Evolutionary conservation across 1,284 basidiomycete genomes (phyloP).

Genomic region (Gomphus bonarii): DNA sequence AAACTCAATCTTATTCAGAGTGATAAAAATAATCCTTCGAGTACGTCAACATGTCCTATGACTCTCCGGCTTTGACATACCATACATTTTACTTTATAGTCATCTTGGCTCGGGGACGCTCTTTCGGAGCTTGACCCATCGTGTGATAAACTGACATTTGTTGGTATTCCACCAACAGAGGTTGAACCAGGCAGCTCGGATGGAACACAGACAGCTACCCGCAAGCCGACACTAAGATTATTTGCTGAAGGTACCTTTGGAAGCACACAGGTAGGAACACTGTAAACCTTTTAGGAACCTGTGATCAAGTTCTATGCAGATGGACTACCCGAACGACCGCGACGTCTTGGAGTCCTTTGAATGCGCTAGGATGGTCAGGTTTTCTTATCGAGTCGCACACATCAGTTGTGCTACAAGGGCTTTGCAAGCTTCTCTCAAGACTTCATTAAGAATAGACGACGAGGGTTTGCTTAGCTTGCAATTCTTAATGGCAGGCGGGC

Average conservation of each 20-base stretch:
- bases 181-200: conserved; percentile 15
- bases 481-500: conserved; percentile 65
- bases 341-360: conserved; percentile 86
- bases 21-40: conserved; percentile 75
- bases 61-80: not conserved
- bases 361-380: conserved; percentile 56
- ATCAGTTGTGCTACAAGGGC: conserved; percentile 63
- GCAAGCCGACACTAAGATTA: conserved; percentile 61
- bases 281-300: not conserved
- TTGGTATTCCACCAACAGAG: conserved; percentile 52
- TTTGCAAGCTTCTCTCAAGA: conserved; percentile 72
- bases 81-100: conserved; percentile 32
- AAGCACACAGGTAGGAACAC: conserved; percentile 56
- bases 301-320: conserved; percentile 32
- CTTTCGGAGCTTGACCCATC: conserved; percentile 83
- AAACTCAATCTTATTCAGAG: conserved; percentile 28
- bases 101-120: conserved; percentile 86
- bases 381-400: conserved; percentile 75
- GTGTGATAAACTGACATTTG: conserved; percentile 73
- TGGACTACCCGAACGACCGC: conserved; percentile 87
- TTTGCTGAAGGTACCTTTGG: conserved; percentile 74
- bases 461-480: conserved; percentile 77
- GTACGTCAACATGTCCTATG: not conserved
- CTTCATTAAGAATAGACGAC: conserved; percentile 74
- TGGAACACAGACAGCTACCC: conserved; percentile 19